Evolutionary conservation across 1,284 basidiomycete genomes (phyloP).

Genomic region (Anthracocystis panici-leucophaei): DNA sequence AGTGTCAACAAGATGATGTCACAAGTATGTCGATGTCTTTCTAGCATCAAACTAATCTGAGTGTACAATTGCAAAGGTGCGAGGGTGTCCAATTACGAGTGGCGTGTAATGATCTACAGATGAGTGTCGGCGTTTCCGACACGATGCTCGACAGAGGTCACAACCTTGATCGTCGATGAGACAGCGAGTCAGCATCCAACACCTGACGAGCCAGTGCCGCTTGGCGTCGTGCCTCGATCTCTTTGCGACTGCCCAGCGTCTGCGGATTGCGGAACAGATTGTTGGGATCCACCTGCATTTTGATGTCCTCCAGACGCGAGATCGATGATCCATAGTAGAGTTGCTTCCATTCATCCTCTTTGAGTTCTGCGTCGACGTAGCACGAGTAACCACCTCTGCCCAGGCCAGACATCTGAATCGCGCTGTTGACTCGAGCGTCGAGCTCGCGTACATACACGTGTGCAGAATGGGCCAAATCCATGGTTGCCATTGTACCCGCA

Average conservation of each 20-base stretch:
- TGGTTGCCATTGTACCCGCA: slow-evolving; percentile 35
- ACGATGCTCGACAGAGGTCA: slow-evolving; percentile 1
- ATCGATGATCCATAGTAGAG: slow-evolving; percentile 55
- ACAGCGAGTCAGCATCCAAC: background rate
- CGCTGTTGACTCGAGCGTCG: slow-evolving; percentile 34
- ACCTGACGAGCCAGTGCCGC: slow-evolving; percentile 1
- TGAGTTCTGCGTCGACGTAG: slow-evolving; percentile 57
- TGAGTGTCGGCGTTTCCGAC: background rate
- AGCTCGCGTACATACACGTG: slow-evolving; percentile 31
- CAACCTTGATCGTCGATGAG: slow-evolving; percentile 9
- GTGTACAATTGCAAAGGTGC: background rate
- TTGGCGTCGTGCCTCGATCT: slow-evolving; percentile 27
- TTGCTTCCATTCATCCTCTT: slow-evolving; percentile 46
- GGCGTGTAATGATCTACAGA: background rate
- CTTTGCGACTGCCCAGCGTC: slow-evolving; percentile 34
- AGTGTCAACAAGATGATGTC: background rate
- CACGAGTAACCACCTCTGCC: slow-evolving; percentile 50
- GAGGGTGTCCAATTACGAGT: background rate
- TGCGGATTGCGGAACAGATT: slow-evolving; percentile 59
- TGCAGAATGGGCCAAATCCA: slow-evolving; percentile 32
- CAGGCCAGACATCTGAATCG: slow-evolving; percentile 32
- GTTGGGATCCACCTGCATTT: slow-evolving; percentile 50
- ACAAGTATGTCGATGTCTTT: background rate
- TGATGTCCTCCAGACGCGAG: slow-evolving; percentile 44
- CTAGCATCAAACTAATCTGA: background rate